These are phyloP conservation scores for Lanmaoa pseudosensibilis DNA, from an alignment of 768 basidiomycete genomes.

Conservation along the genomic window DNA sequence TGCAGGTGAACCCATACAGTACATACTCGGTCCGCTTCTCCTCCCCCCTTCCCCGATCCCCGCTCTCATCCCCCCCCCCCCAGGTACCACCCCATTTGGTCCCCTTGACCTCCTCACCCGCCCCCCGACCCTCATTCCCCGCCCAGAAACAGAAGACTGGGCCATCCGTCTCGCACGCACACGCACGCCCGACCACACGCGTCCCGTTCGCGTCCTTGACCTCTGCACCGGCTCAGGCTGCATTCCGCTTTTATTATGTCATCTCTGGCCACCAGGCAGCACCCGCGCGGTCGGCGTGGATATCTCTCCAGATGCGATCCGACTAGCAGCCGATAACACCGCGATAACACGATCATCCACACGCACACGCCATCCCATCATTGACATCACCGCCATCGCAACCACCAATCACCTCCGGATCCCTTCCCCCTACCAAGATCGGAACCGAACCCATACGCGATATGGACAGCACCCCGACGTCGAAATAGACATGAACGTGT, in stretches of 20 bases:
- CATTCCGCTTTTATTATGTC: conserved; percentile 82
- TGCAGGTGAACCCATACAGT: conserved; percentile 83
- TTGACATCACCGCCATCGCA: not conserved
- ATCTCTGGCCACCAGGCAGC: conserved; percentile 57
- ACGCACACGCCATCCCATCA: conserved; percentile 10
- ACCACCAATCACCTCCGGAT: not conserved
- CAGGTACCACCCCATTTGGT: conserved; percentile 86
- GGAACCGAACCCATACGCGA: not conserved
- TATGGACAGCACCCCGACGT: not conserved
- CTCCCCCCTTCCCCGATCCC: not conserved
- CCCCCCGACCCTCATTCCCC: conserved; percentile 86
- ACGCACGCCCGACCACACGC: conserved; percentile 31
- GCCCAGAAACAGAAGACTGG: conserved; percentile 93
- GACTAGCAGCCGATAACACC: conserved; percentile 49
- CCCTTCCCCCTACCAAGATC: not conserved
- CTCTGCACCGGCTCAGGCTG: conserved; percentile 93
- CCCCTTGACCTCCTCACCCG: conserved; percentile 71
- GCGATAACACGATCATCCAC: conserved; percentile 7
- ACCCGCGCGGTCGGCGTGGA: conserved; percentile 65
- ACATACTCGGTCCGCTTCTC: conserved; percentile 70
- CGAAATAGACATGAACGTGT: conserved; percentile 23
- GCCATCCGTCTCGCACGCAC: conserved; percentile 55
- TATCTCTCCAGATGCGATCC: conserved; percentile 58
- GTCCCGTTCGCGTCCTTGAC: conserved; percentile 62
- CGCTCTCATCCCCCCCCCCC: not conserved